Evolutionary conservation across 768 basidiomycete species (phyloP), one percentile per base, ranked within the genome.

Genomic region (Tricholomella constricta): DNA sequence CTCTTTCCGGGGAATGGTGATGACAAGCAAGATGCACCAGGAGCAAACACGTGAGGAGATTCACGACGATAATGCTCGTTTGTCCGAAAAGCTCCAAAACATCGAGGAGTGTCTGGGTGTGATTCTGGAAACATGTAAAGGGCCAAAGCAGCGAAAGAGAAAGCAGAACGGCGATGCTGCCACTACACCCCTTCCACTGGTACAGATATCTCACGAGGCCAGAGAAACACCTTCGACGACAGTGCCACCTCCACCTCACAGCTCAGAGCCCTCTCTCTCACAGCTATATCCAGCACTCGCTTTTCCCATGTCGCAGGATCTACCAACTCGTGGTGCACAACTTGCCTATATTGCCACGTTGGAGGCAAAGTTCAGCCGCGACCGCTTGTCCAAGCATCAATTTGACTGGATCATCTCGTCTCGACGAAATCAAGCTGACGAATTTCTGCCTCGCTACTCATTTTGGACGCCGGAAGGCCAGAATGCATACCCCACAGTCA

Each of bases 381-480:
- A 52, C 2, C 35, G 44, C n/a, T 12, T 51, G 25, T 19, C 4
- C 32, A 17, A 52, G 54, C 58, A 64, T 51, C 55, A 34, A 15
- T 66, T 67, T 45, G 17, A 63, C 19, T 70, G 69, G 67, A 57
- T 57, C 4, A 20, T 45, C 7, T 42, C 57, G 2, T 29, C 47
- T 7, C 45, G 64, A 25, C 55, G 57, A 36, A 51, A 41, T 6
- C 31, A 43, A 19, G 46, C 52, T 5, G 56, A 61, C 20, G 60
- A 68, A 15, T 69, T 60, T 57, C 62, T 70, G 1, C 68, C 68
- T 1, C 26, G 53, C 32, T 72, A 71, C 35, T 15, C 27, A 5
- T 64, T 61, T 31, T 56, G 50, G 55, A 51, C 23, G 34, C 55
- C 55, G n/a, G 31, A n/a, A 14, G 38, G 34, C 36, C 47, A 42